A percentile compares a stretch with the other conserved stretches of the same genome.
Evolutionary conservation across 129 eudicot genomes (phyloP).

Genomic region (Escallonia rubra): DNA sequence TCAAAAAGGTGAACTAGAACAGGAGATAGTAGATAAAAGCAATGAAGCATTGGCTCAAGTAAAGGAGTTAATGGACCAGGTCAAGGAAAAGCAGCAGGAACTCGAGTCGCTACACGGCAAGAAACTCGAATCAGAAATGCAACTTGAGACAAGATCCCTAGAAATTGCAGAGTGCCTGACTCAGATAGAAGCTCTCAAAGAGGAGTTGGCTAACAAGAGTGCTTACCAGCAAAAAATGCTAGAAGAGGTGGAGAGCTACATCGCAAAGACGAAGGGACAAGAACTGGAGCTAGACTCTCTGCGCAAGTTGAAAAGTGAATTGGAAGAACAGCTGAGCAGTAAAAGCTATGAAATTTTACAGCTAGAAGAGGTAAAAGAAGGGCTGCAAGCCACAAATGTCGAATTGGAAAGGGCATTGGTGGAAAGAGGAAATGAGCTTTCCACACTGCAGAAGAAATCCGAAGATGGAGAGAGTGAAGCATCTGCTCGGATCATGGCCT

Average conservation of each 20-base stretch:
- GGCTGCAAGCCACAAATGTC: conserved; percentile 12
- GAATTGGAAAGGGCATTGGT: conserved; percentile 16
- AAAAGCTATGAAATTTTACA: conserved; percentile 26
- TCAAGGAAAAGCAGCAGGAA: conserved; percentile 49
- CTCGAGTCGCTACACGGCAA: conserved; percentile 38
- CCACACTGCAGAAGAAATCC: conserved; percentile 8
- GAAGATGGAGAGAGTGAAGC: conserved; percentile 32
- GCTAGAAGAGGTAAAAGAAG: conserved; percentile 21
- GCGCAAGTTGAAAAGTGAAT: conserved; percentile 31
- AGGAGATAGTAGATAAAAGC: conserved; percentile 15
- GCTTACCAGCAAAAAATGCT: conserved; percentile 26
- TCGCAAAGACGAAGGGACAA: conserved; percentile 33
- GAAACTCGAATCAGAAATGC: conserved; percentile 40
- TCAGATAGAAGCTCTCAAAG: conserved; percentile 42
- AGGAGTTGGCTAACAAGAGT: conserved; percentile 37
- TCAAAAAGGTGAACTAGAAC: conserved; percentile 46
- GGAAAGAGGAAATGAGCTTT: conserved; percentile 24
- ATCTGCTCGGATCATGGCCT: conserved; percentile 16
- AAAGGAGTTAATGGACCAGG: conserved; percentile 25
- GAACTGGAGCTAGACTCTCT: conserved; percentile 38
- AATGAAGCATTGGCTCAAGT: conserved; percentile 20
- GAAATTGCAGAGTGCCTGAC: conserved; percentile 34
- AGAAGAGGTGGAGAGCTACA: conserved; percentile 50
- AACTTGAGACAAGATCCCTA: conserved; percentile 34
- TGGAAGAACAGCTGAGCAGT: conserved; percentile 39